Evolutionary conservation across 2,329 filamentous ascomycete genomes (phyloP), one percentile per base, ranked within the genome.

Genomic region (Cephalotrichum gorgonifer): DNA sequence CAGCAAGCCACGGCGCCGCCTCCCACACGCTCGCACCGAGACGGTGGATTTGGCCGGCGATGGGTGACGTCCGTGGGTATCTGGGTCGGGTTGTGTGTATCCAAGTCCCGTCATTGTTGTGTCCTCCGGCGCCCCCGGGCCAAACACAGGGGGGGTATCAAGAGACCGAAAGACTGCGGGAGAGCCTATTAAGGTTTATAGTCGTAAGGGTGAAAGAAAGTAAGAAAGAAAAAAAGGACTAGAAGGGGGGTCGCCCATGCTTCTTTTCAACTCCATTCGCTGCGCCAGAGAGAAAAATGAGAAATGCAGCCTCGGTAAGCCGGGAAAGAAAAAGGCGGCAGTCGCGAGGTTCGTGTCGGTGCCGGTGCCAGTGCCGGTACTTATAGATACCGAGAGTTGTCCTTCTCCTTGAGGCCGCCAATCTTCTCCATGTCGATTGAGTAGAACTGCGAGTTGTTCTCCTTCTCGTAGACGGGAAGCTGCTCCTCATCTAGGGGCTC

Each of bases 391-490:
- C 62, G 53, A 49, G 55, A 57, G 56, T 66, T 66, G 57, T 85
- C 79, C 75, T 95, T 95, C 75, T 97, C 93, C 69, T 90, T 94
- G 57, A 97, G 72, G 14, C 93, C 93, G 47, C 93, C 93, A 62
- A 97, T 94, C 55, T 88, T 81, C 58, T 97, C 87, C 64, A 98
- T 86, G 64, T 98, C 91, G 58, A 98, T 81, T 3, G 89, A 93
- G 65, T 95, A 87, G 70, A 96, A 97, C 56, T 88, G 80, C 52
- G 80, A 78, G 52, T 79, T 80, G 64, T 81, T 81, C 60, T 86
- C 84, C 68, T 88, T 85, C 70, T 94, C 84, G 64, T 97, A 97
- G 15, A 90, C 87, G 8, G 93, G 91, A 42, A 96, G 78, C 65
- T 81, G 76, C 65, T 84, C 79, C 42, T 90, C 84, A 52, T 86